Evolutionary conservation across 2,329 filamentous ascomycete species (phyloP).

Genomic region (Fusarium brevicatenulatum): DNA sequence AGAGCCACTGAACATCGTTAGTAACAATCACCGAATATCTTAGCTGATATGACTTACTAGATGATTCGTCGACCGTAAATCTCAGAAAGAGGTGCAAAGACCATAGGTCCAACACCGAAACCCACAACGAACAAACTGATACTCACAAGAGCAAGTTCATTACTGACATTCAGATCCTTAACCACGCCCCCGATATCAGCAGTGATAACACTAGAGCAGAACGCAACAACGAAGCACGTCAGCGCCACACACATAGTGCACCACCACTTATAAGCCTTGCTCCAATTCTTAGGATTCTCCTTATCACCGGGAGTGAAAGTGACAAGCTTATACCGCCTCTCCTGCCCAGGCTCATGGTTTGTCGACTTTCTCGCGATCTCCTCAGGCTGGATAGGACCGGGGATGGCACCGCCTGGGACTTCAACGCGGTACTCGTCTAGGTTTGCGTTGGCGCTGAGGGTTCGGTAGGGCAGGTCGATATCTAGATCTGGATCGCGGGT

Average conservation of each 20-base stretch:
- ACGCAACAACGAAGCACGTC: conserved; percentile 79
- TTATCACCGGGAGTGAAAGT: conserved; percentile 75
- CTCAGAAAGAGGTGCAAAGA: conserved; percentile 82
- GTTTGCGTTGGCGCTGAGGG: conserved; percentile 68
- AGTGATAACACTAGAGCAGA: conserved; percentile 79
- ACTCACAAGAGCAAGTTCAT: conserved; percentile 76
- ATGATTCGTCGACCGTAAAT: conserved; percentile 77
- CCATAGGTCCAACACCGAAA: conserved; percentile 83
- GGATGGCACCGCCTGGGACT: conserved; percentile 69
- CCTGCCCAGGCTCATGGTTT: conserved; percentile 24
- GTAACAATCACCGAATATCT: not conserved
- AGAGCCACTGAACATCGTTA: conserved; percentile 52
- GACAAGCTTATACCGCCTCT: conserved; percentile 62
- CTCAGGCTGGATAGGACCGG: conserved; percentile 51
- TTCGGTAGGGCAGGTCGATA: conserved; percentile 72
- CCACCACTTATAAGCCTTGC: conserved; percentile 81
- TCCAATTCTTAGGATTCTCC: conserved; percentile 89
- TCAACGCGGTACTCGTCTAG: conserved; percentile 75
- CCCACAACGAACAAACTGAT: conserved; percentile 84
- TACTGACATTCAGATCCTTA: conserved; percentile 72
- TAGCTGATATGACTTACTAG: conserved; percentile 59
- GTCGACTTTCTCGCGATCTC: conserved; percentile 35
- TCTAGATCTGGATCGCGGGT: conserved; percentile 55
- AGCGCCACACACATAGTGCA: conserved; percentile 85
- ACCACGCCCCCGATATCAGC: conserved; percentile 75